These are phyloP conservation scores for Phyllosticta paracitricarpa DNA, from an alignment of 2,329 filamentous ascomycete species.

Conservation along the genomic window DNA sequence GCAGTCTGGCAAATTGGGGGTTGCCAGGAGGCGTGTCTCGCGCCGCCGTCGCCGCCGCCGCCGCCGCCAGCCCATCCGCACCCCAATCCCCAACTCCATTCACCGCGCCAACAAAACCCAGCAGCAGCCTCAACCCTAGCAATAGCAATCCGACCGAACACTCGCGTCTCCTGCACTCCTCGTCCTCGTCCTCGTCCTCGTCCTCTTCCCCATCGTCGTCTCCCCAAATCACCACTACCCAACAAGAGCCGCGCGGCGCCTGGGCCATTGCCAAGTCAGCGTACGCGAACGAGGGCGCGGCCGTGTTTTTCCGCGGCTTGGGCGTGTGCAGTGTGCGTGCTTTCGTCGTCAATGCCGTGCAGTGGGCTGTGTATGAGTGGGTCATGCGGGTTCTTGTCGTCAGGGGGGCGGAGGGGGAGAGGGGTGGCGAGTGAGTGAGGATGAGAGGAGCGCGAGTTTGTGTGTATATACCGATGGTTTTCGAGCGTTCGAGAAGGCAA, in stretches of 20 bases:
- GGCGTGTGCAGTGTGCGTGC: conserved; percentile 75
- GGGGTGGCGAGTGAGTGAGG: too few relatives aligned
- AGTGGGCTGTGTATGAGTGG: conserved; percentile 88
- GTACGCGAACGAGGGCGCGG: conserved; percentile 60
- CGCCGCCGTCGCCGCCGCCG: too few relatives aligned
- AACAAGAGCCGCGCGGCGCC: conserved; percentile 38
- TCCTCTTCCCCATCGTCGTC: background rate
- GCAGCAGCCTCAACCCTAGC: background rate
- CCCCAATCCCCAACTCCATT: too few relatives aligned
- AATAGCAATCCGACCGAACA: background rate
- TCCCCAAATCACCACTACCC: too few relatives aligned
- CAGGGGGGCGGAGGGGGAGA: background rate
- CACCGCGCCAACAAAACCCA: background rate
- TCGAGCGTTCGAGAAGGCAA: too few relatives aligned
- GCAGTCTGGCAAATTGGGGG: too few relatives aligned
- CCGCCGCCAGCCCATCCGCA: background rate
- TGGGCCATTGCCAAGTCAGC: conserved; percentile 54
- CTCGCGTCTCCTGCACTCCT: background rate
- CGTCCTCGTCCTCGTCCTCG: background rate
- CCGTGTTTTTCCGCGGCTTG: conserved; percentile 74
- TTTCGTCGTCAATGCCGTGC: conserved; percentile 87
- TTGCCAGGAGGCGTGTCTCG: too few relatives aligned
- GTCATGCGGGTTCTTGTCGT: conserved; percentile 48
- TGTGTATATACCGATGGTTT: too few relatives aligned
- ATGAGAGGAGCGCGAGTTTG: background rate